Conservation (phyloP, 2,329 filamentous ascomycete genomes). For the Calonectria pauciramosa region DNA sequence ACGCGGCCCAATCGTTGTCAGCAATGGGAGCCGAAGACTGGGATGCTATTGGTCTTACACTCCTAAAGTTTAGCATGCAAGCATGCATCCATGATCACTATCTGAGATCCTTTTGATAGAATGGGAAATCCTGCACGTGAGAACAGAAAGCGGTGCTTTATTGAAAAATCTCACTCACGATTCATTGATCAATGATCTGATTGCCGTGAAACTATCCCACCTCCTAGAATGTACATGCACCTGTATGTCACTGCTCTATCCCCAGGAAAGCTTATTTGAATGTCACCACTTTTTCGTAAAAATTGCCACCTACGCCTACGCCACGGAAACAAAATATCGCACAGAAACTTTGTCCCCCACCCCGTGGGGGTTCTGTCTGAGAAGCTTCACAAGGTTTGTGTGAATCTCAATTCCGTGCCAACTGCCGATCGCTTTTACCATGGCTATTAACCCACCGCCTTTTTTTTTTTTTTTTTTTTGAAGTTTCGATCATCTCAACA, state of each 20-base stretch:
- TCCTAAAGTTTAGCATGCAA: not conserved
- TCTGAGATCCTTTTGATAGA: not conserved
- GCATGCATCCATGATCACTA: not conserved
- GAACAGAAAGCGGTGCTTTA: not conserved
- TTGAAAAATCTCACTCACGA: not conserved
- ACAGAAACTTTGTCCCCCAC: not conserved
- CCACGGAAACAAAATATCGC: not conserved
- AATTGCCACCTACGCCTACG: not conserved
- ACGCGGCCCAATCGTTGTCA: not conserved
- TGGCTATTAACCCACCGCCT: too few species aligned
- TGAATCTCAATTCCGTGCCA: not conserved
- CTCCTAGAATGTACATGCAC: too few species aligned
- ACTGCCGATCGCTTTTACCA: not conserved
- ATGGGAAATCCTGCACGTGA: not conserved
- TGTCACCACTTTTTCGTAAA: not conserved
- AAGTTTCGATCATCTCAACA: not conserved
- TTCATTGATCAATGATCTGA: not conserved
- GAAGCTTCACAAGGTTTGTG: not conserved
- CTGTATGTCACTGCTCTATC: not conserved
- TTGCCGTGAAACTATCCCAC: not conserved
- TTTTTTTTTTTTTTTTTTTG: too few species aligned
- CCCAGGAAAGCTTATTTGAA: not conserved
- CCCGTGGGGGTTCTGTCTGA: not conserved
- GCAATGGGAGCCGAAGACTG: not conserved
- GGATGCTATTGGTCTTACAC: not conserved